Evolutionary conservation across 768 basidiomycete genomes (phyloP), one percentile per base, ranked within the genome.

Genomic region (Trametes coccinea): DNA sequence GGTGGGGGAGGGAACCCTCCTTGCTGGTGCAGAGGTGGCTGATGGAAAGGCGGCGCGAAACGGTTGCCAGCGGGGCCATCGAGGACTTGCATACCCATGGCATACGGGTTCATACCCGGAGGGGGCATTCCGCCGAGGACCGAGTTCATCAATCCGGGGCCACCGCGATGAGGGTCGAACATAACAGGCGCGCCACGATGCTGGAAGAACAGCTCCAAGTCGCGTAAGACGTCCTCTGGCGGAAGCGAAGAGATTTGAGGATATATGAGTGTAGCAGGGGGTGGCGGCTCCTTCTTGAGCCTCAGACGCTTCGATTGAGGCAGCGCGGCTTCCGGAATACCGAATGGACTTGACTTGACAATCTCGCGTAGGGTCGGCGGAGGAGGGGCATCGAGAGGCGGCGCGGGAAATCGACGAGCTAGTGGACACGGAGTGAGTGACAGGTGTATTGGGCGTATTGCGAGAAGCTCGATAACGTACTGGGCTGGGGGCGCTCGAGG

Each of bases 401-500:
- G 76, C 17, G 74, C 73, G 0, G 90, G 91, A 51, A 92, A 80
- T 34, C 83, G 82, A 17, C 88, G 87, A 16, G 79, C 90, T 86
- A 48, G 55, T 46, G 54, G 62, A 45, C 37, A 40, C 22, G 53
- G 27, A 22, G 22, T 58, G 17, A 44, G 4, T 49, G 27, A 30
- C 5, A n/a, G 11, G 3, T 13, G 6, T 13, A 17, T 5, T 37
- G 16, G 11, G 3, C 7, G 11, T 17, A 17, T 5, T 37, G 16
- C 31, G 33, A 62, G 34, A 54, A 40, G 47, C 7, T 61, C 33
- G 59, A 40, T 37, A 1, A 66, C 51, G 45, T 59, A 77, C 84
- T 50, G 54, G 88, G 85, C 49, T 83, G 85, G 9, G 90, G 88
- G n/a, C 87, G 78, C 66, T 95, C 95, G 11, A 87, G 71, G 0